Conservation (phyloP, 2,329 filamentous ascomycete species). For the Trichoderma sp. region DNA sequence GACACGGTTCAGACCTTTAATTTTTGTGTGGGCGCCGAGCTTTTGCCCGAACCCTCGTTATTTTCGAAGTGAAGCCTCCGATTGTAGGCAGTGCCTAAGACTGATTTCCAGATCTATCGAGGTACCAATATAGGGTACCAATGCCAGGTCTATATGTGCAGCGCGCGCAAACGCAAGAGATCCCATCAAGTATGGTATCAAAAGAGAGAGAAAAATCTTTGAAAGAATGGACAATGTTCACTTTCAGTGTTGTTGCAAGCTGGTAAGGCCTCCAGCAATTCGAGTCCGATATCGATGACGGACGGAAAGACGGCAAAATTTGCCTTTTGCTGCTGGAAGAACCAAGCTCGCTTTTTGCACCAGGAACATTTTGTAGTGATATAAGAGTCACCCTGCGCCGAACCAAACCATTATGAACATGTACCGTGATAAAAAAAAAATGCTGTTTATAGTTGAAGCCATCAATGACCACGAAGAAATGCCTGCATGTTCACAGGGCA, state of each 20-base stretch:
- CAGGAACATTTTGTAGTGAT: conserved; percentile 16
- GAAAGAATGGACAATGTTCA: conserved; percentile 14
- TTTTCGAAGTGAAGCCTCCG: neutral
- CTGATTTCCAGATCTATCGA: conserved; percentile 22
- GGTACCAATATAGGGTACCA: conserved; percentile 20
- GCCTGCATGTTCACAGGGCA: conserved; percentile 6
- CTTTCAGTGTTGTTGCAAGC: neutral
- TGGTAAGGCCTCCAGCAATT: neutral
- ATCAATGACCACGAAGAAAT: neutral
- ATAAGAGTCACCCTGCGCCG: conserved; percentile 29
- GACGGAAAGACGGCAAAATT: neutral
- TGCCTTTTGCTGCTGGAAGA: neutral
- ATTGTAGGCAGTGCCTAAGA: conserved; percentile 14
- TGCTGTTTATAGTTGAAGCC: conserved; percentile 17
- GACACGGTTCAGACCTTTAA: conserved; percentile 9
- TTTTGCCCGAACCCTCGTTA: neutral
- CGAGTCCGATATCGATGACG: neutral
- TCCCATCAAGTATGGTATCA: conserved; percentile 17
- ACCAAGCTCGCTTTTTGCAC: neutral
- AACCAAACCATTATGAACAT: conserved; percentile 37
- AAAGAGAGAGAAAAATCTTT: neutral
- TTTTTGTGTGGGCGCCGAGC: neutral
- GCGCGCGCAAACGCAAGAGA: conserved; percentile 16
- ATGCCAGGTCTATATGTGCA: conserved; percentile 23
- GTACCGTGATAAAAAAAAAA: conserved; percentile 23